Conservation (phyloP, 2,329 filamentous ascomycete genomes). For the Diaporthe ilicicola region DNA sequence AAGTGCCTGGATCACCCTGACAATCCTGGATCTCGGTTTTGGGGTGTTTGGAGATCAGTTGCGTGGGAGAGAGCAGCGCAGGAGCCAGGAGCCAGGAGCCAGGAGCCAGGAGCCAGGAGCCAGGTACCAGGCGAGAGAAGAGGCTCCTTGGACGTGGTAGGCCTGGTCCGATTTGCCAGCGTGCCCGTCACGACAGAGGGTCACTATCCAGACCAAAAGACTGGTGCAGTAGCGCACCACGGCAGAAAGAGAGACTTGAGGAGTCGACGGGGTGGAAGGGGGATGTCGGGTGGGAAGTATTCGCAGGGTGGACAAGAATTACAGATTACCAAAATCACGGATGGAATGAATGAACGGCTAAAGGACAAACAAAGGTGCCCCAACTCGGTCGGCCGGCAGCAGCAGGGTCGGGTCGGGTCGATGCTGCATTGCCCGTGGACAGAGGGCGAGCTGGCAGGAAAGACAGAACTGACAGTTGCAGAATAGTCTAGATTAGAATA, state of each 20-base stretch:
- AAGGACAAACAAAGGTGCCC: neutral
- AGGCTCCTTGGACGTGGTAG: neutral
- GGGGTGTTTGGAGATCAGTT: constrained; percentile 13
- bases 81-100: neutral
- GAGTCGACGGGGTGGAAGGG: neutral
- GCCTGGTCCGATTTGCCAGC: neutral
- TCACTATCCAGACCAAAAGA: neutral
- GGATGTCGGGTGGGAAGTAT: neutral
- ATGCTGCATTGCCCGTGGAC: constrained; percentile 20
- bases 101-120: neutral
- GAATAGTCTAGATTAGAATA: constrained; percentile 1
- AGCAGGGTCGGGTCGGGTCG: constrained; percentile 1
- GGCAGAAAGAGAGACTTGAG: neutral
- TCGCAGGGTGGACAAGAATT: neutral
- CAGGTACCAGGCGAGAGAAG: neutral
- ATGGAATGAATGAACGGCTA: neutral
- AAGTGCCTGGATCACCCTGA: constrained; percentile 32
- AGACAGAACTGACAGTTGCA: neutral
- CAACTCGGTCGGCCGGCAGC: constrained; percentile 9
- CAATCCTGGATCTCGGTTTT: constrained; percentile 21
- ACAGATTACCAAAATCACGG: constrained; percentile 11
- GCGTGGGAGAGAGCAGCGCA: constrained; percentile 17
- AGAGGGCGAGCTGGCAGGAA: neutral
- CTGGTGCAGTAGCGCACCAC: neutral
- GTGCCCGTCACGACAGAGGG: neutral